Evolutionary conservation across 139 green algal species (phyloP).

Genomic region (Diplosphaera chodatii): DNA sequence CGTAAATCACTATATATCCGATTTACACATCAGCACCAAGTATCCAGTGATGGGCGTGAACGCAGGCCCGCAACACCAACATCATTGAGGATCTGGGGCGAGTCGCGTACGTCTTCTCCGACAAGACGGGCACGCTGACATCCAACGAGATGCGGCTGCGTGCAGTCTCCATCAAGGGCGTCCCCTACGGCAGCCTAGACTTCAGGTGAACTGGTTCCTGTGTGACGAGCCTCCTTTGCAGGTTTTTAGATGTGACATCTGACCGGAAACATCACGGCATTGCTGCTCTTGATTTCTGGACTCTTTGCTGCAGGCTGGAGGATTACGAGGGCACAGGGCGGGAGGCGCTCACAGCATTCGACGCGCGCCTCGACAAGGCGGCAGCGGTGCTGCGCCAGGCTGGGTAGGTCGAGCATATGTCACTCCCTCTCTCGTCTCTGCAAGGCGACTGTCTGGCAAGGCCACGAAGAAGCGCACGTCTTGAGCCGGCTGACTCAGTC

Average conservation of each 20-base stretch:
- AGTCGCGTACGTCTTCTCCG: slow-evolving; percentile 89
- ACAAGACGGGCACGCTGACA: slow-evolving; percentile 95
- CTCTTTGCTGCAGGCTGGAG: slow-evolving; percentile 4
- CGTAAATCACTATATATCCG: no score
- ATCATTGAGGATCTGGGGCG: slow-evolving; percentile 95
- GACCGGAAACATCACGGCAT: no score
- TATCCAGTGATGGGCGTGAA: no score
- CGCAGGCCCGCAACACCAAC: slow-evolving; percentile 72
- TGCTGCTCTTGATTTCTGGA: background rate
- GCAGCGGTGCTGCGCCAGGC: slow-evolving; percentile 16
- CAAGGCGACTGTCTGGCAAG: no score
- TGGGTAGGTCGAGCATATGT: no score
- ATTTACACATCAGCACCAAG: no score
- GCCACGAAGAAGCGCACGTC: no score
- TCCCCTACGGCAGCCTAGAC: slow-evolving; percentile 20
- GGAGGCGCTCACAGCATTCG: slow-evolving; percentile 37
- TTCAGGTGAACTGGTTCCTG: no score
- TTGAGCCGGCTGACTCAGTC: no score
- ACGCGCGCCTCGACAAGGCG: slow-evolving; percentile 28
- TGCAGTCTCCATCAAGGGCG: slow-evolving; percentile 43
- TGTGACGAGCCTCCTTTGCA: no score
- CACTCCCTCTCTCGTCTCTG: no score
- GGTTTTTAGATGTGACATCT: no score
- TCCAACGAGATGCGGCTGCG: slow-evolving; percentile 83
- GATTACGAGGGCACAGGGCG: slow-evolving; percentile 2